Base-by-base conservation (phyloP, 345 rosid genomes). In the Sisymbrium irio region DNA sequence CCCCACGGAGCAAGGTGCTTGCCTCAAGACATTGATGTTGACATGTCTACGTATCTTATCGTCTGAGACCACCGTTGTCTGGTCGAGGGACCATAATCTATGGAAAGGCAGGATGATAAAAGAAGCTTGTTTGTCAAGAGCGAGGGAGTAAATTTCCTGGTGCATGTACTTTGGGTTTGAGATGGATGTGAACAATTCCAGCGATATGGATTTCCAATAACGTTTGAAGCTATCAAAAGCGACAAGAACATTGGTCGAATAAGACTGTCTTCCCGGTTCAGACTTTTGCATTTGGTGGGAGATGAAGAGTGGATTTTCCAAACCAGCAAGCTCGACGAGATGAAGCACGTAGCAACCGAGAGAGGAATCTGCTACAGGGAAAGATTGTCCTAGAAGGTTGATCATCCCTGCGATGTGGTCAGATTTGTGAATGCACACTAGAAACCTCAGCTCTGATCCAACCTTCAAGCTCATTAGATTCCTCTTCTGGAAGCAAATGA, bases 1-100 rank as follows among this genome's bases (percentile, higher is more conserved):
- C 32, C 86, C 95, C 0, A 85, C 81, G 0, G 92, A 89, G 67
- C 95, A 89, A 17, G 91, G 88, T 1, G 92, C 85, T 53, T 42
- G 76, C 6, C 82, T 82, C 5, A 87, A 83, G 62, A 87, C 81
- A 14, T 60, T 78, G 9, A 67, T 37, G 41, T 89, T 89, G 17
- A 82, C 68, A 9, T 55, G 40, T 74, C 86, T 71, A 15, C 78
- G 55, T 9, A 4, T 39, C 3, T 47, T 45, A 35, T 76, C 74
- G 3, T 85, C 87, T 0, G 86, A 71, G 59, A 72, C 77, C 13
- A 82, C 51, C 5, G 62, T 46, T 28, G 69, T 65, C 25, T 67
- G 85, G 32, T 81, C 80, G 7, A 65, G 46, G 1, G 79, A 74
- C 91, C 91, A 85, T 69, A 45, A 80, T 12, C 69, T 37, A 33